Conservation (phyloP, 139 green algal genomes). For the Coelastrella sp. region DNA sequence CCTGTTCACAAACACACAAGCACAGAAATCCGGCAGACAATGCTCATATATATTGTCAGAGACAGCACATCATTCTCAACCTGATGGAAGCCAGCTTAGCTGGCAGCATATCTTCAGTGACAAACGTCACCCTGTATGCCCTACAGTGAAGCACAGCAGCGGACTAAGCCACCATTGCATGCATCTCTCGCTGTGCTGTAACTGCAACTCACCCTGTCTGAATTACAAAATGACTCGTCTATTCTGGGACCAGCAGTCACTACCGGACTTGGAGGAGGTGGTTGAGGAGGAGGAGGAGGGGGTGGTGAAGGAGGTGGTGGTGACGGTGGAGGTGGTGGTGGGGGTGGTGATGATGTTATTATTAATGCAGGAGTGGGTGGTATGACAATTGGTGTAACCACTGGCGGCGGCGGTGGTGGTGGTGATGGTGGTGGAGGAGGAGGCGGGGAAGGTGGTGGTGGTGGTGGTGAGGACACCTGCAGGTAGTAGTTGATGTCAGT, state of each 20-base stretch:
- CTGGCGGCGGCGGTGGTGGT: not conserved
- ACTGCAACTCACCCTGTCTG: conserved; percentile 37
- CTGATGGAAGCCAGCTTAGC: too few species aligned
- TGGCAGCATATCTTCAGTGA: too few species aligned
- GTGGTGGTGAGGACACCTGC: not conserved
- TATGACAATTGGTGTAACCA: not conserved
- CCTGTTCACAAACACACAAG: too few species aligned
- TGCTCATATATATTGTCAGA: too few species aligned
- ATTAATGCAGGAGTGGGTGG: not conserved
- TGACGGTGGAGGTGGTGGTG: not conserved
- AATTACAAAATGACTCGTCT: conserved; percentile 23
- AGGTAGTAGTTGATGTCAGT: too few species aligned
- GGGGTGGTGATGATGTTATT: not conserved
- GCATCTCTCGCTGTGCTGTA: not conserved
- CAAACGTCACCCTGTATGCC: too few species aligned
- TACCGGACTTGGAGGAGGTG: not conserved
- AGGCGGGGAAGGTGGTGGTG: conserved; percentile 10
- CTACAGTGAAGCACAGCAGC: not conserved
- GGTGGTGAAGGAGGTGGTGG: not conserved
- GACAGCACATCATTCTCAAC: too few species aligned
- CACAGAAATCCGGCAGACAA: too few species aligned
- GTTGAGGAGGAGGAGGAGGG: not conserved
- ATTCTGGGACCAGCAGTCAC: not conserved
- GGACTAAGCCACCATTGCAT: not conserved
- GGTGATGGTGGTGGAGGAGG: not conserved